phyloP scores from a whole-genome alignment of 306 rosid genomes.

The Malus sylvestris region DNA sequence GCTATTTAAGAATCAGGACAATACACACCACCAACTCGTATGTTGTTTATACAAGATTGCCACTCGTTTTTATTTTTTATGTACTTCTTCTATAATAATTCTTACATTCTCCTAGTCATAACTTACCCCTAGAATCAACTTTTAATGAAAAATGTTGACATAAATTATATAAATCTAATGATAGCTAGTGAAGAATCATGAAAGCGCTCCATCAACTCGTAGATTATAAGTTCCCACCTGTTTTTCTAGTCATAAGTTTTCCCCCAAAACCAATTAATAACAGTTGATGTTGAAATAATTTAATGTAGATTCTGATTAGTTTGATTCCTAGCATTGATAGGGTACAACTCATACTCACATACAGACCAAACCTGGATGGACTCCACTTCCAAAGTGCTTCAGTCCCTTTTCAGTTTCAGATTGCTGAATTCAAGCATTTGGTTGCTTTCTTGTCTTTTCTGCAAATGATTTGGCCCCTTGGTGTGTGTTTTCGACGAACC shows the following conservation, averaged over 20 bases:
- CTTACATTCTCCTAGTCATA: too few relatives aligned
- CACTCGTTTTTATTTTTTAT: neutral
- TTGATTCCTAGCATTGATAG: neutral
- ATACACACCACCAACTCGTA: neutral
- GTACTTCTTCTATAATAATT: neutral
- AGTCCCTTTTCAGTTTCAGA: neutral
- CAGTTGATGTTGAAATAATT: neutral
- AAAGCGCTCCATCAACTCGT: too few relatives aligned
- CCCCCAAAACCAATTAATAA: neutral
- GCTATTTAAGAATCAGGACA: neutral
- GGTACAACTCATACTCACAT: neutral
- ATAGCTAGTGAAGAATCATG: too few relatives aligned
- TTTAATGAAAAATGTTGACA: too few relatives aligned
- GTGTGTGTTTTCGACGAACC: neutral
- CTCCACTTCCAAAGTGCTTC: neutral
- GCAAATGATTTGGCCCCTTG: neutral
- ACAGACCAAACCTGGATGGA: neutral
- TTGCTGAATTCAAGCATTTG: neutral
- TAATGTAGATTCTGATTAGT: neutral
- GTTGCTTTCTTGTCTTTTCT: neutral
- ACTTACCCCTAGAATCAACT: too few relatives aligned
- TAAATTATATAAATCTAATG: too few relatives aligned
- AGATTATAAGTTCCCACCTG: too few relatives aligned
- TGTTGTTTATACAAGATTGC: neutral
- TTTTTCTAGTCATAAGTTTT: neutral